phyloP scores from a whole-genome alignment of 1,139 yeast genomes.

The Protomyces pachydermus region DNA sequence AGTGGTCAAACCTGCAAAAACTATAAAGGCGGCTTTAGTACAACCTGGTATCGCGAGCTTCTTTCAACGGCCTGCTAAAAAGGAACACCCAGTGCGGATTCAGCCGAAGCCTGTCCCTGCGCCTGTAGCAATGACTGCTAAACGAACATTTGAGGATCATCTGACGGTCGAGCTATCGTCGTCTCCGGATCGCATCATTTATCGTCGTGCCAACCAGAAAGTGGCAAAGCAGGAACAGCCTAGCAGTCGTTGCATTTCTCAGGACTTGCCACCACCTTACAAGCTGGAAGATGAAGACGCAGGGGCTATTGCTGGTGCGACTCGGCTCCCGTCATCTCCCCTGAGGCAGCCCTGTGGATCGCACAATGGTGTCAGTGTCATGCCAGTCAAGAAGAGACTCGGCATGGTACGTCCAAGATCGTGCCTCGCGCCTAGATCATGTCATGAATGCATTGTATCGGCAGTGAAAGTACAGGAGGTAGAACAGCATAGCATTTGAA shows the following conservation, averaged over 20 bases:
- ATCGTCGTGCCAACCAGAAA: background rate
- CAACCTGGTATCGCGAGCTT: conserved; percentile 1
- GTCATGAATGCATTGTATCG: background rate
- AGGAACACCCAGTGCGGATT: background rate
- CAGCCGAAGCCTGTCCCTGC: background rate
- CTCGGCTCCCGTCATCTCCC: no score
- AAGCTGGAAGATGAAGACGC: no score
- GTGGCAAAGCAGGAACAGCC: background rate
- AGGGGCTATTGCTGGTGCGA: no score
- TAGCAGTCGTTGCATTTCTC: no score
- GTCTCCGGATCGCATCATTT: conserved; percentile 9
- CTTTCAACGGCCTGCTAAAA: background rate
- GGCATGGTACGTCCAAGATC: conserved; percentile 23
- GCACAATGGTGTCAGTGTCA: background rate
- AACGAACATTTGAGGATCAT: conserved; percentile 5
- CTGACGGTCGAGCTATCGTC: conserved; percentile 8
- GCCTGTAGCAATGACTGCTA: background rate
- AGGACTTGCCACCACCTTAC: no score
- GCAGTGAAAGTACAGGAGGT: no score
- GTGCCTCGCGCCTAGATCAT: background rate
- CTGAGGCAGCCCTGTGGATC: no score
- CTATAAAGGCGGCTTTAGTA: background rate
- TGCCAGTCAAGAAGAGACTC: background rate
- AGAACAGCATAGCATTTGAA: background rate
- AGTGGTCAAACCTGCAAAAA: background rate